Evolutionary conservation across 345 rosid species (phyloP), one percentile per base, ranked within the genome.

Genomic region (Schrenkiella parvula): DNA sequence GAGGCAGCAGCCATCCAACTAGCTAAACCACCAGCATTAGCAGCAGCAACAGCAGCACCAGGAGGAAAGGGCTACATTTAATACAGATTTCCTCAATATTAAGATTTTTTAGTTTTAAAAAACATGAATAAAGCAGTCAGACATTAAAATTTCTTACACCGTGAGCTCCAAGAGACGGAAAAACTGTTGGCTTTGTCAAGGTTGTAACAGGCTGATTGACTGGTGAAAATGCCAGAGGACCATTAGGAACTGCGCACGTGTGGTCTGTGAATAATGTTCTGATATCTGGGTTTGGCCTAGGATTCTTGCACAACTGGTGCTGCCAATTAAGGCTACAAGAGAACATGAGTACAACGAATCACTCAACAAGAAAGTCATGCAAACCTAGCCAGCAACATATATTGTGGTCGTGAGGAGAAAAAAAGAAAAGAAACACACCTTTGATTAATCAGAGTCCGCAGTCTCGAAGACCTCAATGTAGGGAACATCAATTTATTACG

Each of bases 291-390:
- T 91, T 90, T 53, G 88, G 68, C 70, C 88, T 80, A 38, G 97
- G 97, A 82, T 88, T 91, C 82, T 88, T 91, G 84, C 97, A 88
- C 72, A 88, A 78, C 56, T 85, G 89, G 74, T 91, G 97, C 78
- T 91, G 92, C 95, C 92, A 88, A 63, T 88, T 88, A 55, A 91
- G 80, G 81, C 97, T 88, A 90, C 73, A 82, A 75, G 37, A 19
- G 26, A 51, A 51, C 44, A 73, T 17, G 54, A 72, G 71, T 39
- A 41, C 74, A 47, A 68, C 28, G 26, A 58, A 75, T 38, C 47
- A 11, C 18, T 11, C 43, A 71, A 26, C 48, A 28, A 66, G 63
- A 23, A 47, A 21, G 38, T 56, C 53, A 42, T 28, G 59, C 55
- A 35, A 31, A 29, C 17, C 28, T 23, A 66, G 37, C 15, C 15